Base-by-base conservation (phyloP, 768 basidiomycete genomes). In the Clavaria fumosa region DNA sequence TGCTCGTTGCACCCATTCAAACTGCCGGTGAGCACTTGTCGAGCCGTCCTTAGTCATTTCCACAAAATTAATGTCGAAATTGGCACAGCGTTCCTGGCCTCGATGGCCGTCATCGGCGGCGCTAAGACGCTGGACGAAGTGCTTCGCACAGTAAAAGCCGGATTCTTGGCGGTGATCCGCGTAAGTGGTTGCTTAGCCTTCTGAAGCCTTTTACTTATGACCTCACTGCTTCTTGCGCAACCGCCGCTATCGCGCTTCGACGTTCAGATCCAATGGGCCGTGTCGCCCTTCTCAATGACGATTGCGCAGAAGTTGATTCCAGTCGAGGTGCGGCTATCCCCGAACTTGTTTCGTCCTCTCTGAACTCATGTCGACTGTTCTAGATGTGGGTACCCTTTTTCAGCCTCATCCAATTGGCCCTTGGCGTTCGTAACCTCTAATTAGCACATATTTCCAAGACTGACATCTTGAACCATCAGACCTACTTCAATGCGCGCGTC, bases 311-410 rank as follows among this genome's bases (percentile, higher is more conserved):
- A 64, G 42, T 85, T 79, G 53, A 57, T 91, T 30, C 72, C 88
- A 9, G 64, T 78, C 15, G 79, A 86, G 54, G 80, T 80, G n/a
- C n/a, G n/a, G n/a, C n/a, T 44, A 39, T 69, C 48, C 17, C 3
- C 23, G 31, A 15, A 18, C 12, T 11, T 30, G 12, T 12, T 36
- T 34, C 7, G 23, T 22, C 6, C 4, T 4, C 14, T 14, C 24
- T 10, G 9, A 22, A 10, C n/a, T 32, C 11, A n/a, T 34, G 10
- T 14, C 38, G 7, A 35, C 27, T 17, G n/a, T 23, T 34, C 11
- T 45, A 84, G 79, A 64, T 86, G 31, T 88, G 86, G 85, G 80
- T 82, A 0, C 80, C 81, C 6, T 91, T 82, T 62, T 89, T 90
- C 68, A 86, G 77, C 53, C 47, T 69, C 23, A 60, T 90, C 28